Conservation (phyloP, 2,329 filamentous ascomycete species). For the Apiospora aurea region DNA sequence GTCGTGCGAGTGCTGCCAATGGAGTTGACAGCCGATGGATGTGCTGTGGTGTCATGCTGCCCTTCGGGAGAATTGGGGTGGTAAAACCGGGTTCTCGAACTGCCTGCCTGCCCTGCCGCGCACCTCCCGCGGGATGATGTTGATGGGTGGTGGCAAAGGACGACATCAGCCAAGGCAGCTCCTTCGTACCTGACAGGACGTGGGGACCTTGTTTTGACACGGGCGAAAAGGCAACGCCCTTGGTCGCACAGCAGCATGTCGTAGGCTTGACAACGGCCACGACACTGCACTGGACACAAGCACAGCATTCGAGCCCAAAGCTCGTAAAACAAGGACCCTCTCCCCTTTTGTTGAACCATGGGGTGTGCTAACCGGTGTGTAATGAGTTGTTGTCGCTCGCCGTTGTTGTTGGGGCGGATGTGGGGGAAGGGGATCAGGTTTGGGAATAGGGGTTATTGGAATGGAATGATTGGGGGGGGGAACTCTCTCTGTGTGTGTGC, state of each 20-base stretch:
- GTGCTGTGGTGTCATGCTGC: neutral
- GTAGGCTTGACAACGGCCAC: slow-evolving; percentile 3
- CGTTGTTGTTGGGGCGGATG: neutral
- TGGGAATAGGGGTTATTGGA: neutral
- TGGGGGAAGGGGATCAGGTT: neutral
- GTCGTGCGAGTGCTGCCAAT: slow-evolving; percentile 1
- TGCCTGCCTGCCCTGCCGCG: neutral
- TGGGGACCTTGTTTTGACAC: neutral
- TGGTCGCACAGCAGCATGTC: slow-evolving; percentile 8
- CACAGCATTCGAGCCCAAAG: slow-evolving; percentile 9
- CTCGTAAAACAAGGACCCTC: neutral
- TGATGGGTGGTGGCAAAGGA: neutral
- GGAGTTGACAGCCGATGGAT: neutral
- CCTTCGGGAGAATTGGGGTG: neutral
- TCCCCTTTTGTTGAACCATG: neutral
- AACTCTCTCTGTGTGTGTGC: neutral
- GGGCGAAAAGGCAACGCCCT: neutral
- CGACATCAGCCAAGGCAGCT: neutral
- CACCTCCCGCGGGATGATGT: neutral
- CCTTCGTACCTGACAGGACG: slow-evolving; percentile 6
- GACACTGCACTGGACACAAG: neutral
- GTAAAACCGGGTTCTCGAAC: neutral
- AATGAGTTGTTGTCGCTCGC: slow-evolving; percentile 2
- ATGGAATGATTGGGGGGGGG: neutral
- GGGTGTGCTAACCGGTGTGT: neutral